These are phyloP conservation scores for Rhamnella rubrinervis DNA, from an alignment of 331 rosid genomes.

Conservation along the genomic window DNA sequence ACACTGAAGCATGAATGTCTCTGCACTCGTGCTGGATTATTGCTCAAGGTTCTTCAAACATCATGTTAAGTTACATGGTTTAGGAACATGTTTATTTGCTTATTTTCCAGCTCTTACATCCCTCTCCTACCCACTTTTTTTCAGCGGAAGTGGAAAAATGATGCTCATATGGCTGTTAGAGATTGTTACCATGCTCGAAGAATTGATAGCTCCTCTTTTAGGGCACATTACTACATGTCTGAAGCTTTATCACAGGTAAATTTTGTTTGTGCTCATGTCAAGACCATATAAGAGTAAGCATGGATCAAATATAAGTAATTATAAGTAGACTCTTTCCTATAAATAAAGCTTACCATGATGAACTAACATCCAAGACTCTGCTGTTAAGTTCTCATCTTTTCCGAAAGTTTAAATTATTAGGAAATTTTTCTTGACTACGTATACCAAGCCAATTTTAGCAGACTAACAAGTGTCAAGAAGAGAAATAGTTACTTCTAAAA, in stretches of 20 bases:
- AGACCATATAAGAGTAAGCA: too few species aligned
- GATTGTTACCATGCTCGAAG: constrained; percentile 80
- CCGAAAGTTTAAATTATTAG: too few species aligned
- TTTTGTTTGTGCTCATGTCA: constrained; percentile 5
- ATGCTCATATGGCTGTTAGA: constrained; percentile 86
- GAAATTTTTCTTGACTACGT: too few species aligned
- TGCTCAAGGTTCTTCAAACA: constrained; percentile 63
- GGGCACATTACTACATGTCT: constrained; percentile 67
- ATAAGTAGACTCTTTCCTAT: too few species aligned
- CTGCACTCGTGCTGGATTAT: constrained; percentile 75
- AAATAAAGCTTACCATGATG: too few species aligned
- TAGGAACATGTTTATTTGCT: constrained; percentile 11
- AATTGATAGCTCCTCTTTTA: constrained; percentile 56
- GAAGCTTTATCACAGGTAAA: constrained; percentile 91
- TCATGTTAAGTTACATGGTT: constrained; percentile 19
- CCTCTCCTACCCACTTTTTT: neutral
- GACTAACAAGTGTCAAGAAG: neutral
- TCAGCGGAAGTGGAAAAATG: constrained; percentile 98
- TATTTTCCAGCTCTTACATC: constrained; percentile 7
- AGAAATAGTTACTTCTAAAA: neutral
- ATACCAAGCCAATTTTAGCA: too few species aligned
- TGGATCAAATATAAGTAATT: neutral
- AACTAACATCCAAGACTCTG: too few species aligned
- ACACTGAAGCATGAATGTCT: constrained; percentile 57
- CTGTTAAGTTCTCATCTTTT: too few species aligned